Evolutionary conservation across 2,329 filamentous ascomycete genomes (phyloP), one percentile per base, ranked within the genome.

Genomic region (Huntiella savannae): DNA sequence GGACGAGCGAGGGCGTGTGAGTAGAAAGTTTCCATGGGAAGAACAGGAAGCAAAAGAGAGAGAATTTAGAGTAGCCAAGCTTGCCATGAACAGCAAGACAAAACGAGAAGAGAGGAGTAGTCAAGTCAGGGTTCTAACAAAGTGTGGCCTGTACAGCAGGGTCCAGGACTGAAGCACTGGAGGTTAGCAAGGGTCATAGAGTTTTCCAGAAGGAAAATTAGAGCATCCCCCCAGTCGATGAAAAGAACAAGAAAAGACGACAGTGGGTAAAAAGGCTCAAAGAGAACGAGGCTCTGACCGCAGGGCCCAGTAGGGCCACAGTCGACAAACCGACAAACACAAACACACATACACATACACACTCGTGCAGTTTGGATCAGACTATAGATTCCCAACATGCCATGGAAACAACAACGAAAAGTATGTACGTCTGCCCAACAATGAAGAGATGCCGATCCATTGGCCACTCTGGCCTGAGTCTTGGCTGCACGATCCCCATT

Each of bases 201-300:
- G 46, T 43, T 47, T 47, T 47, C 46, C 46, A 47, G 46, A 47
- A 47, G 40, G 40, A 43, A 47, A 47, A 34, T 16, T 43, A 43
- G 35, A 16, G 22, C 22, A 28, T 28, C 6, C 22, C 22, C 22
- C 22, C 22, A 28, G 22, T 28, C 22, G 22, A 28, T 17, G 35
- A 37, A 37, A 37, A 17, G 16, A 37, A 37, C 11, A 37, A 10
- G 16, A 37, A 37, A 37, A 37, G 22, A 28, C 6, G 22, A 5
- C 22, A 28, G 22, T 28, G 22, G 22, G 22, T 28, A 37, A 37
- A 40, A 40, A 40, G 16, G 15, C 22, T 7, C 37, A 19, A 17
- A 40, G 22, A 40, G 8, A 40, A 40, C 35, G 16, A 37, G 35
- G 16, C 11, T 37, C 22, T 28, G 22, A 28, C 22, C 22, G 22